Conservation (phyloP, 176 grass and related monocot genomes). For the Saccharum officinarum region DNA sequence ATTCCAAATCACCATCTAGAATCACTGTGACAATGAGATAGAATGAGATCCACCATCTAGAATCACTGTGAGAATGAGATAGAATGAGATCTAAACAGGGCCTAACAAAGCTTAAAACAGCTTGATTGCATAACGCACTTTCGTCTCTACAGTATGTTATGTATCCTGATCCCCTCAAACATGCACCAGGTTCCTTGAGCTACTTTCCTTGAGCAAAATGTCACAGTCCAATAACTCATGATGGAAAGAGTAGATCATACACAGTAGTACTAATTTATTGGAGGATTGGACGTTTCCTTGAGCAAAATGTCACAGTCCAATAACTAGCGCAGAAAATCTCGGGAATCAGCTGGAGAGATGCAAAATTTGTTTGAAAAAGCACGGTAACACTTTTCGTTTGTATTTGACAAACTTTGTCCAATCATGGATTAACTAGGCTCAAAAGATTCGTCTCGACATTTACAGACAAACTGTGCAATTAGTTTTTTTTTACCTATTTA, state of each 20-base stretch:
- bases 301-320: background rate
- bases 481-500: no score
- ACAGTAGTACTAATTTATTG: slow-evolving; percentile 4
- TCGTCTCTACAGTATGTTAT: background rate
- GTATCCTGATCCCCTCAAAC: slow-evolving; percentile 24
- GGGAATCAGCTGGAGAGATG: background rate
- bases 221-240: background rate
- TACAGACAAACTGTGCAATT: no score
- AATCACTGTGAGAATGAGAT: background rate
- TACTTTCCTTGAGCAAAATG: slow-evolving; percentile 22
- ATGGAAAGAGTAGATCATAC: background rate
- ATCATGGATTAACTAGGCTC: no score
- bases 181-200: slow-evolving; percentile 2
- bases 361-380: no score
- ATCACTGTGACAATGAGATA: background rate
- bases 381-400: no score
- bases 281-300: background rate
- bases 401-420: no score
- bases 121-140: background rate
- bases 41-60: background rate
- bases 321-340: background rate
- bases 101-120: background rate
- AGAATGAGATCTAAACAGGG: background rate
- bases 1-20: background rate
- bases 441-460: no score